Evolutionary conservation across 1,284 basidiomycete species (phyloP).

Genomic region (Pascua sp.): DNA sequence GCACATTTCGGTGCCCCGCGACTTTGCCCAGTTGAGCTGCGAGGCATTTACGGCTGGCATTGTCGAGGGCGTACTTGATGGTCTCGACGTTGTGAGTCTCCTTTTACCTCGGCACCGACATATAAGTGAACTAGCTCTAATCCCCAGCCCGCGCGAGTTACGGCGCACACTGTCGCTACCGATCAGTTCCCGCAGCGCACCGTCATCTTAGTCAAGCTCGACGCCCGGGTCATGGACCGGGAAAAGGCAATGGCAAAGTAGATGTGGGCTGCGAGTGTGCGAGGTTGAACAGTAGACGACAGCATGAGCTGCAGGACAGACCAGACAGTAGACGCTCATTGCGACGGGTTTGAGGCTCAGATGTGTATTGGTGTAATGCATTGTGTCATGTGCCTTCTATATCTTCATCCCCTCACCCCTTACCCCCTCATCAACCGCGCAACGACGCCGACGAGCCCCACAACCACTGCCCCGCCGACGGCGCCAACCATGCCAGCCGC

Average conservation of each 20-base stretch:
- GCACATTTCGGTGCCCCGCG: slow-evolving; percentile 86
- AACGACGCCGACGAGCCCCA: slow-evolving; percentile 4
- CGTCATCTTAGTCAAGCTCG: slow-evolving; percentile 90
- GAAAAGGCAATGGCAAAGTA: slow-evolving; percentile 65
- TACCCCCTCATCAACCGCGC: not conserved
- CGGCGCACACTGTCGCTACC: slow-evolving; percentile 88
- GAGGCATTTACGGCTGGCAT: slow-evolving; percentile 96
- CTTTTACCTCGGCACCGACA: too few species aligned
- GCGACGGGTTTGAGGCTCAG: too few species aligned
- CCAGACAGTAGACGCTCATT: too few species aligned
- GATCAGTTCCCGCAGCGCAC: slow-evolving; percentile 75
- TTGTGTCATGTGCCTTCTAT: slow-evolving; percentile 1
- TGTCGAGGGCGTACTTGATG: slow-evolving; percentile 95
- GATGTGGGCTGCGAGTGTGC: not conserved
- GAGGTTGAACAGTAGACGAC: too few species aligned
- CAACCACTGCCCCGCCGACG: slow-evolving; percentile 5
- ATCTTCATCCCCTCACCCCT: too few species aligned
- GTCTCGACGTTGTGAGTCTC: slow-evolving; percentile 80
- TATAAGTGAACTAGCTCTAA: too few species aligned
- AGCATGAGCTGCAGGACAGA: not conserved
- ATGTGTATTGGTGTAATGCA: slow-evolving; percentile 1
- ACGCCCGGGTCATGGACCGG: slow-evolving; percentile 80
- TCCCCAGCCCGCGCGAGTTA: slow-evolving; percentile 85
- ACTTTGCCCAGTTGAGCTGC: slow-evolving; percentile 89
- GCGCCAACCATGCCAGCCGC: slow-evolving; percentile 21